A percentile compares a stretch with the other conserved stretches of the same genome.
Evolutionary conservation across 2,329 filamentous ascomycete genomes (phyloP).

Genomic region (Pseudogymnoascus sp.): DNA sequence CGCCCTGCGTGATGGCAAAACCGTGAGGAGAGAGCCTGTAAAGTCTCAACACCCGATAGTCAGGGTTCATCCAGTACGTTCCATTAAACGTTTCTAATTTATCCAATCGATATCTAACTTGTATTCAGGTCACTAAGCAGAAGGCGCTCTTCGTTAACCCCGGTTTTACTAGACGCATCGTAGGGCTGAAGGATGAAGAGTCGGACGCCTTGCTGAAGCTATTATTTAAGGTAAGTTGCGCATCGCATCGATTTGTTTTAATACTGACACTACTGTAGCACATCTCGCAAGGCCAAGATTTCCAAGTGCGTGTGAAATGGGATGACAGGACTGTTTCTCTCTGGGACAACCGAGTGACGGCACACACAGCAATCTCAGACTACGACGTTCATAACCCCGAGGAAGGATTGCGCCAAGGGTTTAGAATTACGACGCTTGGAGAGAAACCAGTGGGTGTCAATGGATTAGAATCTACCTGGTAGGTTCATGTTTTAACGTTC

Average conservation of each 20-base stretch:
- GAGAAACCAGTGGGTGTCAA: slow-evolving; percentile 33
- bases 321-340: slow-evolving; percentile 67
- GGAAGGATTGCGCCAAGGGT: slow-evolving; percentile 34
- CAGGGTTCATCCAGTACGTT: slow-evolving; percentile 59
- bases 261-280: slow-evolving; percentile 57
- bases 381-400: slow-evolving; percentile 34
- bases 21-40: slow-evolving; percentile 66
- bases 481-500: slow-evolving; percentile 1
- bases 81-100: slow-evolving; percentile 33
- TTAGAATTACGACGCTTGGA: slow-evolving; percentile 34
- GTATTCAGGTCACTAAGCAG: slow-evolving; percentile 54
- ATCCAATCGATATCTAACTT: neutral
- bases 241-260: too few relatives aligned
- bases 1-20: slow-evolving; percentile 53
- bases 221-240: slow-evolving; percentile 43
- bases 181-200: slow-evolving; percentile 78
- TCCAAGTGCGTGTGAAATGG: slow-evolving; percentile 69
- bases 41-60: slow-evolving; percentile 66
- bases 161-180: slow-evolving; percentile 68
- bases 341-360: slow-evolving; percentile 60
- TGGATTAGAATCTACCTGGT: slow-evolving; percentile 32
- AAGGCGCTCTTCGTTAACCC: slow-evolving; percentile 75
- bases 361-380: slow-evolving; percentile 37
- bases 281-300: slow-evolving; percentile 60
- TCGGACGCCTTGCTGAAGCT: slow-evolving; percentile 68